Base-by-base conservation (phyloP, 768 basidiomycete species). In the Rhodosporidiobolus sp. region DNA sequence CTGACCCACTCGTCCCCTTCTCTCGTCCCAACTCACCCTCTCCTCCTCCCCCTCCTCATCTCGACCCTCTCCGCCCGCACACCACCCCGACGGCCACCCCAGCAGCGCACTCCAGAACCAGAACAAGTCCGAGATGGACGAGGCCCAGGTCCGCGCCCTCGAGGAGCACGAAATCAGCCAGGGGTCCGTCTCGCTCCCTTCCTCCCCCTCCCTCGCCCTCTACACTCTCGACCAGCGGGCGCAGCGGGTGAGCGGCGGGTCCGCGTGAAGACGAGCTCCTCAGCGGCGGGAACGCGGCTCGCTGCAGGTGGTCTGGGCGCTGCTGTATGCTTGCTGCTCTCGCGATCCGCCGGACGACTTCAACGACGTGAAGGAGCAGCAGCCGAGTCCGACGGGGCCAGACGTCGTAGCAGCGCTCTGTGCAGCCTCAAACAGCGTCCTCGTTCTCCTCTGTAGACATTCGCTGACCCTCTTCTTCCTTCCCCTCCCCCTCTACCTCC, bases 111-210 rank as follows among this genome's bases (percentile, higher is more conserved):
- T 70, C 69, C 63, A 53, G 43, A 63, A 67, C 58, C n/a, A 32
- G 24, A 64, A 71, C 63, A 96, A 94, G 81, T 96, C 94, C 53
- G 96, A 98, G 84, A 86, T 98, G 67, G 94, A 97, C 80, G 96
- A 98, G 82, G 91, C 92, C 17, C 94, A 98, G 83, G 85, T 98
- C 60, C 90, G 93, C 68, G 90, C 93, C 78, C 85, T 99, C 71
- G 95, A 98, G 82, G 96, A 99, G 82, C 94, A 96, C 80, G 94
- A 98, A 83, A 96, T 98, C 82, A 93, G 91, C 69, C 94, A 97
- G 82, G 94, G 82, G 69, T 81, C 71, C 24, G 67, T 80, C 35
- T n/a, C n/a, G n/a, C 80, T 46, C 62, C 79, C 49, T 2, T 19
- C 16, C 46, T 20, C 38, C 16, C 3, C 35, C 10, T 30, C 17